A percentile compares a stretch with the other conserved stretches of the same genome.
Conservation (phyloP, 805 yeast species). For the Lipomyces japonicus region DNA sequence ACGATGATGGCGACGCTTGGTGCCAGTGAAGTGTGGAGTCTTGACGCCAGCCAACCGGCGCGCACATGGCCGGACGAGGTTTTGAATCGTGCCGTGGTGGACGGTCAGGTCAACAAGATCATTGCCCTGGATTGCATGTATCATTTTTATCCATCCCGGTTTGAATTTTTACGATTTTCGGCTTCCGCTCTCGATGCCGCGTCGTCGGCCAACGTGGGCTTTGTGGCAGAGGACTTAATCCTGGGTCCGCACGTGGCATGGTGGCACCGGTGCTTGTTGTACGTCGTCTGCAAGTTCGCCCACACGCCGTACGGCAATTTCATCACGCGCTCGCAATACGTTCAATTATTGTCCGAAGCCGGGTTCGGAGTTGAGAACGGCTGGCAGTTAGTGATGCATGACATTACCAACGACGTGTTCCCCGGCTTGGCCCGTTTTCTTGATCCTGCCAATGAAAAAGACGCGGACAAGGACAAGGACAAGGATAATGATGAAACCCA, state of each 20-base stretch:
- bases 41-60: conserved; percentile 17
- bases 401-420: conserved; percentile 13
- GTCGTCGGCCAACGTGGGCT: conserved; percentile 6
- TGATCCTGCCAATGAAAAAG: conserved; percentile 2
- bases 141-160: conserved; percentile 19
- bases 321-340: conserved; percentile 8
- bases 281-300: conserved; percentile 4
- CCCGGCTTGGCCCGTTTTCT: conserved; percentile 18
- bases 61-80: conserved; percentile 15
- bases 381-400: too few species aligned
- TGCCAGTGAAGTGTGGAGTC: conserved; percentile 1
- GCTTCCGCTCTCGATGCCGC: conserved; percentile 11
- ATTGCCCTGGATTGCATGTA: conserved; percentile 22
- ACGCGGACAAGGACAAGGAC: conserved; percentile 6
- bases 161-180: conserved; percentile 9
- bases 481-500: too few species aligned
- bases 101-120: conserved; percentile 13
- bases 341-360: background rate
- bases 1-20: background rate
- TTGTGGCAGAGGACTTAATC: conserved; percentile 21
- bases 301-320: conserved; percentile 17
- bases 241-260: background rate
- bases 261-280: conserved; percentile 1
- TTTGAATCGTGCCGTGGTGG: conserved; percentile 1
- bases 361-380: conserved; percentile 15